A percentile compares a stretch with the other conserved stretches of the same genome.
Conservation (phyloP, 164 flowering plant genomes). For the Paratinospora sagittata region DNA sequence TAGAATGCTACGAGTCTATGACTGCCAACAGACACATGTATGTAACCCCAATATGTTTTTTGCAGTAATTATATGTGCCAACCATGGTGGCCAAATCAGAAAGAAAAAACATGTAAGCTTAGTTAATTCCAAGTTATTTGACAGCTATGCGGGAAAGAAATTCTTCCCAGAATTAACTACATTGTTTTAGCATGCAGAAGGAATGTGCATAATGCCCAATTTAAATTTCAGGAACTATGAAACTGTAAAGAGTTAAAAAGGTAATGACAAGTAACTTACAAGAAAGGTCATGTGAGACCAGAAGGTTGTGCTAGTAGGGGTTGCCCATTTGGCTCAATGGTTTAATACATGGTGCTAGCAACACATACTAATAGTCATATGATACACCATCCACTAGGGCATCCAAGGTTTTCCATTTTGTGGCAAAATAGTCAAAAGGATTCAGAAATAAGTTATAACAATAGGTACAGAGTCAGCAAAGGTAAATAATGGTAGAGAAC, state of each 20-base stretch:
- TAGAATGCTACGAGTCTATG: background rate
- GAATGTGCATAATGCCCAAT: background rate
- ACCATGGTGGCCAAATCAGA: background rate
- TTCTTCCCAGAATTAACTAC: background rate
- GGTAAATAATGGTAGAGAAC: background rate
- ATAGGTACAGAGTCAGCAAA: background rate
- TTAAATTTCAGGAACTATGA: background rate
- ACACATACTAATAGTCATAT: no score
- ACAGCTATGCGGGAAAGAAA: background rate
- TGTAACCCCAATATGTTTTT: background rate
- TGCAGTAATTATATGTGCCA: background rate
- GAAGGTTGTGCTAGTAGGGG: background rate
- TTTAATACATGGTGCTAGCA: no score
- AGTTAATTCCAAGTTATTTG: background rate
- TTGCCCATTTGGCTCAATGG: no score
- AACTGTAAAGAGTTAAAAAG: background rate
- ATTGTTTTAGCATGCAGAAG: background rate
- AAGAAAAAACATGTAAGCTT: background rate
- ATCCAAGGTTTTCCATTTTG: background rate
- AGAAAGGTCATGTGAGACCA: background rate
- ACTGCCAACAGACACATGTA: background rate
- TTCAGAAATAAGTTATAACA: background rate
- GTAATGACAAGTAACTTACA: background rate
- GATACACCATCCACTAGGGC: background rate
- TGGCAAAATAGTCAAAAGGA: background rate